These are phyloP conservation scores for Colletotrichum spinosum DNA, from an alignment of 2,329 filamentous ascomycete species.

Conservation along the genomic window DNA sequence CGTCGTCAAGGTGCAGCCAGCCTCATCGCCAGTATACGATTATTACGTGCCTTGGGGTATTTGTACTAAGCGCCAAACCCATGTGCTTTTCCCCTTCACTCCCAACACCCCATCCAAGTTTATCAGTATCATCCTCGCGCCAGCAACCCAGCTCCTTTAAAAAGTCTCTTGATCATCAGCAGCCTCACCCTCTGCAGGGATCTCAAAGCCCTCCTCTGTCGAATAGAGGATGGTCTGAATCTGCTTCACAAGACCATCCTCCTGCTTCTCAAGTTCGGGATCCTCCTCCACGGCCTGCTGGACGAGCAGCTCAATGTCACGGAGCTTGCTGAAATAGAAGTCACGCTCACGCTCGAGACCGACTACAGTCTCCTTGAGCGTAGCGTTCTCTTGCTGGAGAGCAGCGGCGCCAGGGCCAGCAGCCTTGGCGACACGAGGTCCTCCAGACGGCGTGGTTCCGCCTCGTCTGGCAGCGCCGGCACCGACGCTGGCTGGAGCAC, in stretches of 20 bases:
- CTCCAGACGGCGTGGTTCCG: conserved; percentile 71
- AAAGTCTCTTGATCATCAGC: conserved; percentile 86
- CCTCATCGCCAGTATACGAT: conserved; percentile 35
- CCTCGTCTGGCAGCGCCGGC: conserved; percentile 63
- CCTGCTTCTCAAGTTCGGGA: conserved; percentile 92
- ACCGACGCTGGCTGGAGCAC: conserved; percentile 61
- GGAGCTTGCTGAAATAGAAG: conserved; percentile 99
- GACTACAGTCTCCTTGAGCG: conserved; percentile 93
- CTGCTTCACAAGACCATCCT: conserved; percentile 91
- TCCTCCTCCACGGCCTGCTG: conserved; percentile 94
- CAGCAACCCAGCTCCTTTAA: conserved; percentile 49
- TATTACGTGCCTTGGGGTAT: conserved; percentile 36
- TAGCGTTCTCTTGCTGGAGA: conserved; percentile 85
- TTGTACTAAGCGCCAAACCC: conserved; percentile 37
- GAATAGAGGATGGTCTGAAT: conserved; percentile 98
- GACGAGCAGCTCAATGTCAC: conserved; percentile 94
- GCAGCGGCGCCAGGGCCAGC: conserved; percentile 72
- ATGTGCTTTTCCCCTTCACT: conserved; percentile 25
- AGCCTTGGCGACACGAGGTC: conserved; percentile 58
- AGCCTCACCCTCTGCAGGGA: conserved; percentile 81
- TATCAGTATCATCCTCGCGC: not conserved
- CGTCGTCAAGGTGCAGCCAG: conserved; percentile 12
- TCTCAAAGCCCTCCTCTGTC: conserved; percentile 93
- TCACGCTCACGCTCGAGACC: conserved; percentile 96
- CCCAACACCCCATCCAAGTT: conserved; percentile 21